These are phyloP conservation scores for Wickerhamiella dianesei DNA, from an alignment of 805 yeast genomes.

Conservation along the genomic window DNA sequence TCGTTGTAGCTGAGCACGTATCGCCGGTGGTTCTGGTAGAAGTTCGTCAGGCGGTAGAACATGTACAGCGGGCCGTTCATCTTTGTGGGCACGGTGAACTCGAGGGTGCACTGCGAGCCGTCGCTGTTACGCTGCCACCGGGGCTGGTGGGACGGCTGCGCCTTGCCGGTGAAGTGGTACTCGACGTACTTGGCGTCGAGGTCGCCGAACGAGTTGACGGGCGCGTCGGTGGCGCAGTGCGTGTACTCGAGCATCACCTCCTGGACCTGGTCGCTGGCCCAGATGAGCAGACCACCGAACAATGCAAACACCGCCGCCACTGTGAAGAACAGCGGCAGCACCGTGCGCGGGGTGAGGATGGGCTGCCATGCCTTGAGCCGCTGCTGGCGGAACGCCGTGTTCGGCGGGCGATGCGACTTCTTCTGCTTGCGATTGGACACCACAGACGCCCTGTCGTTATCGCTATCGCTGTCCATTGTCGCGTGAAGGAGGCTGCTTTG, in stretches of 20 bases:
- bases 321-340: constrained; percentile 65
- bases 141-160: constrained; percentile 32
- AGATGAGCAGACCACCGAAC: constrained; percentile 71
- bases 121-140: constrained; percentile 47
- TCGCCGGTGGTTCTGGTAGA: constrained; percentile 88
- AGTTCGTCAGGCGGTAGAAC: constrained; percentile 79
- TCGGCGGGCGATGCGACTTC: constrained; percentile 31
- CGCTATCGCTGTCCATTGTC: constrained; percentile 26
- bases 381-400: constrained; percentile 38
- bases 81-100: constrained; percentile 59
- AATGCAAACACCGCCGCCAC: constrained; percentile 77
- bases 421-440: constrained; percentile 21
- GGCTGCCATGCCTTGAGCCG: constrained; percentile 69
- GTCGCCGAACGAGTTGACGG: constrained; percentile 31
- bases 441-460: constrained; percentile 20
- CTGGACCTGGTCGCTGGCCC: constrained; percentile 69
- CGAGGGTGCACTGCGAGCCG: constrained; percentile 44
- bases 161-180: constrained; percentile 45
- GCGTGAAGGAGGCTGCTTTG: not conserved
- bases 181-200: constrained; percentile 49
- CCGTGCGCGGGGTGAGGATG: constrained; percentile 80
- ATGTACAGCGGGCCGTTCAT: constrained; percentile 58
- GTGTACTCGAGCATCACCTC: constrained; percentile 64
- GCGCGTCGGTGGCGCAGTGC: constrained; percentile 41
- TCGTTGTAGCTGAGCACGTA: constrained; percentile 78